Percentiles rank a stretch among this genome's conserved stretches.
Evolutionary conservation across 2,329 filamentous ascomycete genomes (phyloP).

Genomic region (Sclerotinia glacialis): DNA sequence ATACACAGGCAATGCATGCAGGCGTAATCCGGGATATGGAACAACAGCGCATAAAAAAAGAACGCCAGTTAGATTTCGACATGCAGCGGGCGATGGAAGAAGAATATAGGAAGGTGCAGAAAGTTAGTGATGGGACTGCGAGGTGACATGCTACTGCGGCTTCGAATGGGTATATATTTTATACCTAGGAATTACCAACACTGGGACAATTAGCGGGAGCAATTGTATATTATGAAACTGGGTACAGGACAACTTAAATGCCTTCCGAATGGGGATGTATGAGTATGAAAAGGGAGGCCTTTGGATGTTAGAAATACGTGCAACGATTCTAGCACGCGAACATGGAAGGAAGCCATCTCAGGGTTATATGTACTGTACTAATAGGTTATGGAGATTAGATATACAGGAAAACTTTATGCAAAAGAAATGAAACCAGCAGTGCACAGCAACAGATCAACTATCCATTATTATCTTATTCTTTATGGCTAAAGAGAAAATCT

Average conservation of each 20-base stretch:
- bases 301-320: neutral
- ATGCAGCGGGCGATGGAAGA: conserved; percentile 81
- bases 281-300: neutral
- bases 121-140: conserved; percentile 54
- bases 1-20: conserved; percentile 80
- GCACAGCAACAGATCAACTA: neutral
- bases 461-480: conserved; percentile 17
- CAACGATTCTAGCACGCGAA: neutral
- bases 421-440: neutral
- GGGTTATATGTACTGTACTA: neutral
- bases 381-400: neutral
- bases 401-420: neutral
- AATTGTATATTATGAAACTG: neutral
- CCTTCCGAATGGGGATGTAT: neutral
- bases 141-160: conserved; percentile 14
- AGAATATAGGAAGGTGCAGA: conserved; percentile 88
- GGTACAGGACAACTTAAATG: neutral
- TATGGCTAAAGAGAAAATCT: conserved; percentile 15
- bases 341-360: neutral
- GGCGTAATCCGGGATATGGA: conserved; percentile 95
- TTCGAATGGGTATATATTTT: neutral
- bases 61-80: conserved; percentile 92
- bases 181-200: neutral
- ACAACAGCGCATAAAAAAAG: conserved; percentile 83
- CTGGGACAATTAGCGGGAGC: neutral